These are phyloP conservation scores for Yamadazyma akitaensis DNA, from an alignment of 805 yeast species.

Conservation along the genomic window DNA sequence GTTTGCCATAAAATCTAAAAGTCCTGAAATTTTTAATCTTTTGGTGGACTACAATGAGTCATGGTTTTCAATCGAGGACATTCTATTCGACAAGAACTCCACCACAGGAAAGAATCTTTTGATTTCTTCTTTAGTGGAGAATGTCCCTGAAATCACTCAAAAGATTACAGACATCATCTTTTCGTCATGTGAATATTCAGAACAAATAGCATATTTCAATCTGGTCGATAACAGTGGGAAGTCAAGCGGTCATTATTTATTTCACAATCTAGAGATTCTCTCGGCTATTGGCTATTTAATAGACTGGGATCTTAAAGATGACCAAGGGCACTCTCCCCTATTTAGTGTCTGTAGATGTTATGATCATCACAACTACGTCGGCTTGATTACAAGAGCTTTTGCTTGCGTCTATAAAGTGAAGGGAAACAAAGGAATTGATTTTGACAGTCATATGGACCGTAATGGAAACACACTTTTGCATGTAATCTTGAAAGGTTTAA, in stretches of 20 bases:
- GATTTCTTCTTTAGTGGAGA: constrained; percentile 57
- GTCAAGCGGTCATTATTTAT: constrained; percentile 70
- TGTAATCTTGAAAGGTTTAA: constrained; percentile 52
- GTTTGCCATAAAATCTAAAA: constrained; percentile 53
- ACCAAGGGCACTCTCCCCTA: constrained; percentile 71
- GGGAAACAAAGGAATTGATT: constrained; percentile 36
- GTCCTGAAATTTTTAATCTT: constrained; percentile 41
- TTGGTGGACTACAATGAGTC: constrained; percentile 44
- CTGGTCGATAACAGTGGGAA: constrained; percentile 51
- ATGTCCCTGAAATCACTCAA: constrained; percentile 44
- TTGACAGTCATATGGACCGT: constrained; percentile 64
- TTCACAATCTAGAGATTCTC: constrained; percentile 53
- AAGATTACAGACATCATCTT: constrained; percentile 42
- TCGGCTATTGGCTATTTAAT: constrained; percentile 52
- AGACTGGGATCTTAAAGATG: constrained; percentile 69
- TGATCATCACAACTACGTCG: constrained; percentile 64
- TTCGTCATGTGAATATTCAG: constrained; percentile 41
- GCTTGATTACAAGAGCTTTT: constrained; percentile 46
- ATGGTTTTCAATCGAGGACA: constrained; percentile 61
- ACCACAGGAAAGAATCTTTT: constrained; percentile 54
- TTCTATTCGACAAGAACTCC: constrained; percentile 59
- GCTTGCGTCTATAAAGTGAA: constrained; percentile 28
- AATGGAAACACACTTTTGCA: constrained; percentile 79
- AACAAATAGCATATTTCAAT: constrained; percentile 48
- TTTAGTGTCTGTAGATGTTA: constrained; percentile 74